phyloP scores from a whole-genome alignment of 148 eudicot species.

The Rhododendron molle region DNA sequence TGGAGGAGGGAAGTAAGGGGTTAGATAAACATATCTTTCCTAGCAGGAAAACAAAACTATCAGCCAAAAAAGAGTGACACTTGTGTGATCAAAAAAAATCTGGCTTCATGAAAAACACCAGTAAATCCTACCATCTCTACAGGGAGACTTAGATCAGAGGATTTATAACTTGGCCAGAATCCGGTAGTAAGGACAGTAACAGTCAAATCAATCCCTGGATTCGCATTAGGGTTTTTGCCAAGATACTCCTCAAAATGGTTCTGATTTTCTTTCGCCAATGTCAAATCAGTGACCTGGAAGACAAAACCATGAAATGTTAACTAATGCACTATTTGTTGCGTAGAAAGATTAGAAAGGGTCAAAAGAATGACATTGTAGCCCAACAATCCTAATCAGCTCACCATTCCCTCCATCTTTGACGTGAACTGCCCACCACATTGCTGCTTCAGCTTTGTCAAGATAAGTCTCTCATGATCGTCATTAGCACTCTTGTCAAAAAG shows the following conservation, averaged over 20 bases:
- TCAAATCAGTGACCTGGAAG: conserved; percentile 39
- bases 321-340: neutral
- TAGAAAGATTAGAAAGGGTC: neutral
- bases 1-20: neutral
- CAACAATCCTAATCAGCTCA: conserved; percentile 12
- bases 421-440: conserved; percentile 48
- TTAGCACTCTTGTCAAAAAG: conserved; percentile 44
- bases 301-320: neutral
- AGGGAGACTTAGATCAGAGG: conserved; percentile 42
- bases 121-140: conserved; percentile 34
- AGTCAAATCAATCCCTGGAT: conserved; percentile 40
- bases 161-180: conserved; percentile 48
- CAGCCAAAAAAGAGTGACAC: neutral
- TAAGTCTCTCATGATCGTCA: conserved; percentile 42
- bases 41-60: neutral
- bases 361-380: neutral
- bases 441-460: conserved; percentile 43
- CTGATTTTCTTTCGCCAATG: conserved; percentile 39
- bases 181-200: conserved; percentile 49
- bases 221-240: conserved; percentile 6
- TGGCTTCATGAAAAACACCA: neutral
- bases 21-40: neutral
- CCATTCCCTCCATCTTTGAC: conserved; percentile 56
- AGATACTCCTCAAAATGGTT: conserved; percentile 33
- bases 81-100: neutral